A percentile compares a stretch with the other conserved stretches of the same genome.
Evolutionary conservation across 2,329 filamentous ascomycete genomes (phyloP).

Genomic region (Aspergillus sp.): DNA sequence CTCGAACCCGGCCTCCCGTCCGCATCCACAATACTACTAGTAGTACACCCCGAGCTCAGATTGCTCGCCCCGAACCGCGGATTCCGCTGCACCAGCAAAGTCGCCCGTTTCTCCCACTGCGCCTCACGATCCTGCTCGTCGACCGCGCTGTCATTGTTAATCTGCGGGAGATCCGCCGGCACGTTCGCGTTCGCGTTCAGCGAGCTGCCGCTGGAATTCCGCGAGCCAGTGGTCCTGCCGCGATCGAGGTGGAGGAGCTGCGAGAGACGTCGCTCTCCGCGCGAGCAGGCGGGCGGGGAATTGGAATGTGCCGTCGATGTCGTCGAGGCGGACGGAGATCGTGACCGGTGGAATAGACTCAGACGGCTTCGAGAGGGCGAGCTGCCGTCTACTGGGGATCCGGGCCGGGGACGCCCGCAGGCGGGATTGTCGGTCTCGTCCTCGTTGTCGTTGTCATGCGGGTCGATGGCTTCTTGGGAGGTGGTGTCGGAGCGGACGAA

Average conservation of each 20-base stretch:
- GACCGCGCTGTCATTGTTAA: conserved; percentile 41
- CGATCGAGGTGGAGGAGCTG: conserved; percentile 26
- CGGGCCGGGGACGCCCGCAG: conserved; percentile 26
- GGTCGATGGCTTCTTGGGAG: conserved; percentile 67
- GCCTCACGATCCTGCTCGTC: conserved; percentile 52
- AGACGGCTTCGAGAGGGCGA: conserved; percentile 15
- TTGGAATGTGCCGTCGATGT: conserved; percentile 4
- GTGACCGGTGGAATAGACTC: conserved; percentile 24
- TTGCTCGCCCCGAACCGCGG: conserved; percentile 36
- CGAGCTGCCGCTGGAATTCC: conserved; percentile 33
- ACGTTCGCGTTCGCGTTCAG: too few species aligned
- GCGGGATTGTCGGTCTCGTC: conserved; percentile 10
- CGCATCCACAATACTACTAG: conserved; percentile 6
- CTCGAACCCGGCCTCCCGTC: conserved; percentile 14
- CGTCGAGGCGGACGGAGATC: conserved; percentile 16
- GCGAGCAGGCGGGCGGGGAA: conserved; percentile 17
- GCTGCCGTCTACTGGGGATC: conserved; percentile 11
- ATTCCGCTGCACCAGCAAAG: conserved; percentile 62
- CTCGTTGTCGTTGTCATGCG: conserved; percentile 49
- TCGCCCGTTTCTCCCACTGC: conserved; percentile 88
- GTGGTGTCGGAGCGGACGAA: conserved; percentile 79
- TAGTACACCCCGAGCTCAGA: conserved; percentile 10
- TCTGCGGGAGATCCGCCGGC: conserved; percentile 69
- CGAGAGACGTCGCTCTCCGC: conserved; percentile 24
- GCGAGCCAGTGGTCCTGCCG: conserved; percentile 26